Conservation (phyloP, 371 early-diverging fungal genomes). For the Coemansia sp. region DNA sequence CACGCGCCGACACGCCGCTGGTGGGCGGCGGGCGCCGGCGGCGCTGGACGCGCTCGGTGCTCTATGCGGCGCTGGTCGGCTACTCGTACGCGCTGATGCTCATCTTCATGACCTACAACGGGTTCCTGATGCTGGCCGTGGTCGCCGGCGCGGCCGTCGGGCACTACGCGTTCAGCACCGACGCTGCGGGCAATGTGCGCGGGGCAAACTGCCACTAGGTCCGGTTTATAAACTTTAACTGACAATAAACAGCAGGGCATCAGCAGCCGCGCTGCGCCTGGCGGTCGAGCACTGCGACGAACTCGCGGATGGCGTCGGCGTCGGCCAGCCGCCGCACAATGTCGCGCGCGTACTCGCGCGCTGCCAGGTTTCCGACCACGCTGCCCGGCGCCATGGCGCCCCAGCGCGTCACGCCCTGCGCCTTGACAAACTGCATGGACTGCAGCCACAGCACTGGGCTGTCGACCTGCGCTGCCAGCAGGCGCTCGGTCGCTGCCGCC, state of each 20-base stretch:
- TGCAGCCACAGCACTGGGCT: conserved; percentile 88
- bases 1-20: conserved; percentile 16
- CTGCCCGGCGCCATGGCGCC: conserved; percentile 84
- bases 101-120: conserved; percentile 88
- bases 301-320: conserved; percentile 38
- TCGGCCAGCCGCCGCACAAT: conserved; percentile 54
- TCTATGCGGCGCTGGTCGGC: conserved; percentile 52
- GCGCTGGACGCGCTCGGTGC: conserved; percentile 57
- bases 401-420: conserved; percentile 77
- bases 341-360: conserved; percentile 85
- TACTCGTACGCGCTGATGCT: conserved; percentile 80
- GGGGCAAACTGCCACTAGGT: conserved; percentile 54
- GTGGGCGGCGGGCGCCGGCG: conserved; percentile 56
- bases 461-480: conserved; percentile 77
- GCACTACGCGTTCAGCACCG: conserved; percentile 62
- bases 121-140: conserved; percentile 69
- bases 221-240: neutral
- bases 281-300: conserved; percentile 39
- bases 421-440: conserved; percentile 75
- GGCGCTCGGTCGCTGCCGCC: conserved; percentile 64
- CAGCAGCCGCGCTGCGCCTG: conserved; percentile 44
- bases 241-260: neutral
- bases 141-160: conserved; percentile 73
- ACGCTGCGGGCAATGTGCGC: conserved; percentile 50
- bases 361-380: conserved; percentile 83